Evolutionary conservation across 768 basidiomycete species (phyloP), one percentile per base, ranked within the genome.

Genomic region (Lactifluus subvellereus): DNA sequence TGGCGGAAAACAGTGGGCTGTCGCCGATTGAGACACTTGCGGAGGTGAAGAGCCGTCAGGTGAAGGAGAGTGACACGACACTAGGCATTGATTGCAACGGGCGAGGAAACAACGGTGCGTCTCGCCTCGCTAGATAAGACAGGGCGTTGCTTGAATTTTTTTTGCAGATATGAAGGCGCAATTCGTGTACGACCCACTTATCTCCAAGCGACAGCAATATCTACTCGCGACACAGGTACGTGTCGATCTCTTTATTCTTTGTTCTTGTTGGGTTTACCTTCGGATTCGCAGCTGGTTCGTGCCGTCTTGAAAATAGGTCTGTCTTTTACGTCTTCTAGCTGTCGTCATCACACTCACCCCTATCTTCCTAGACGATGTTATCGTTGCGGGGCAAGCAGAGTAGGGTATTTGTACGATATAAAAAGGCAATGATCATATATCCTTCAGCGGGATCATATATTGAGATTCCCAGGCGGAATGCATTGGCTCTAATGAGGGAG

Each of bases 11-110:
- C 80, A 96, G 93, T 64, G 97, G 97, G 58, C 75, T 98, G 49
- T 87, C 91, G 14, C 97, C 97, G 11, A 99, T 99, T 64, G 94
- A 96, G 76, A 97, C 94, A 6, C 82, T 99, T n/a, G 87, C 97
- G 2, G 89, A 94, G 62, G 89, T 99, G 57, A 95, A 94, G 80
- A 93, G 91, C 72, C 79, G 91, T 69, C 97, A 99, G 72, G 87
- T 96, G 22, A 83, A 78, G 47, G 95, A 98, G 79, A 81, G 81
- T 27, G 89, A 92, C 76, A 83, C 94, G 2, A 81, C 81, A 64
- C 78, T 99, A 55, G 97, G 97, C 49, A 95, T 99, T 62, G 97
- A 99, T 70, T 99, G 97, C 74, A 79, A 86, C 42, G 89, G 88
- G 37, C 81, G 81, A 70, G 90, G 89, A 38, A 84, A 94, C 69